Evolutionary conservation across 2,329 filamentous ascomycete genomes (phyloP).

Genomic region (Xylariaceae sp.): DNA sequence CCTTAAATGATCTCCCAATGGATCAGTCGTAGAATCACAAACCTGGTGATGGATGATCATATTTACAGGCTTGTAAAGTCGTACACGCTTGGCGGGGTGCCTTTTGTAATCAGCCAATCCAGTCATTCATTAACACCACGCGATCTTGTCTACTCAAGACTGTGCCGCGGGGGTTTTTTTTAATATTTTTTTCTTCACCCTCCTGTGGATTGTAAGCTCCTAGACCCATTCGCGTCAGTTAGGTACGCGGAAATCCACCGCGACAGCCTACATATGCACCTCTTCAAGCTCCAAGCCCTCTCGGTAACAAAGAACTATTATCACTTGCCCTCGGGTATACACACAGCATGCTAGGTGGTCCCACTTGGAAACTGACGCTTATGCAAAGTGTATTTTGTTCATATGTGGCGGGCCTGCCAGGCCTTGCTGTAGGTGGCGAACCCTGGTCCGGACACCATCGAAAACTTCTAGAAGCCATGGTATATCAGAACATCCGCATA

Average conservation of each 20-base stretch:
- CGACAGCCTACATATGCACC: too few relatives aligned
- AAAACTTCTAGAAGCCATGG: slow-evolving; percentile 20
- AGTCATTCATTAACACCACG: background rate
- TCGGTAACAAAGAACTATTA: background rate
- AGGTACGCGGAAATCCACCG: too few relatives aligned
- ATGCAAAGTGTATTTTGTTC: background rate
- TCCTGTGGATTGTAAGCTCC: too few relatives aligned
- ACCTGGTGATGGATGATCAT: background rate
- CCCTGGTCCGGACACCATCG: background rate
- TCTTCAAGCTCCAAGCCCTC: background rate
- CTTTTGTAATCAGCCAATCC: slow-evolving; percentile 12
- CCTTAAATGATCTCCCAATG: background rate
- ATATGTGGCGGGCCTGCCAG: too few relatives aligned
- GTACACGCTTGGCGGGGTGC: background rate
- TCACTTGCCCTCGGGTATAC: too few relatives aligned
- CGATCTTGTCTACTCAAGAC: background rate
- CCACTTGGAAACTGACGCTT: background rate
- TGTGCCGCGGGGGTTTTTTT: background rate
- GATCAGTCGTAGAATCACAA: background rate
- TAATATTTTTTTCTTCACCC: too few relatives aligned
- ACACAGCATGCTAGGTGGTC: background rate
- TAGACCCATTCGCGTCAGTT: too few relatives aligned
- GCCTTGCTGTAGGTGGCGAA: slow-evolving; percentile 1
- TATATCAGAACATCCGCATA: background rate
- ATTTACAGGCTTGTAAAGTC: background rate